Base-by-base conservation (phyloP, 2,329 filamentous ascomycete species). In the Tolypocladium tundrense region DNA sequence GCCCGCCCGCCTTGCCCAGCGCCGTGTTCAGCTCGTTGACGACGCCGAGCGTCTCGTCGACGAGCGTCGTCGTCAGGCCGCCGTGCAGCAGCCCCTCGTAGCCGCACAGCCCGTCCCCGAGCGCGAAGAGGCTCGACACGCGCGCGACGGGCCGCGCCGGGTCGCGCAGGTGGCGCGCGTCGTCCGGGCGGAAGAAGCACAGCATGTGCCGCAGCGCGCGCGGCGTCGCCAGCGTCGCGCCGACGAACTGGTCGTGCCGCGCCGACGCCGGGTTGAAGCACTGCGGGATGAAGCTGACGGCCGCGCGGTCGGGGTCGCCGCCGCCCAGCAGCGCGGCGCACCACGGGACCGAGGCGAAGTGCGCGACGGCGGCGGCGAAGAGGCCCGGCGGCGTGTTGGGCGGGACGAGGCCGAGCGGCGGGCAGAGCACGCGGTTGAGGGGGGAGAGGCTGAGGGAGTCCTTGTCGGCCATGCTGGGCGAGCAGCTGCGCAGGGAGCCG, bases 331-430 rank as follows among this genome's bases (percentile, higher is more conserved):
- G 65, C 14, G 60, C 55, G 40, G 67, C 65, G 51, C 70, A 73
- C 73, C 73, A 75, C 9, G 72, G 68, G 37, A 72, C 64, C 0
- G 69, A 66, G 53, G 59, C 60, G 64, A 76, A 74, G 64, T 72
- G 66, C 40, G 61, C 55, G 33, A 70, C 52, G 51, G 69, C 66
- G 16, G 62, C 62, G 35, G 63, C 48, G 59, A 68, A 70, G 21
- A 72, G 64, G 43, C 58, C 56, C 1, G 63, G 59, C 0, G 66
- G 64, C 11, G 67, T 65, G 43, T 66, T 59, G 13, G 66, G 57
- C 7, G 72, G 69, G 35, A 59, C 24, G 37, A 72, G 58, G 55
- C 65, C 61, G 52, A 73, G 66, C 10, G 60, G 56, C 3, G 71
- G 71, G 54, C 67, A 67, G 58, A 72, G 55, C 35, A 72, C 58